Percentiles rank a stretch among this genome's conserved stretches.
phyloP scores from a whole-genome alignment of 257 asterid genomes.

The Fraxinus cuspidata region DNA sequence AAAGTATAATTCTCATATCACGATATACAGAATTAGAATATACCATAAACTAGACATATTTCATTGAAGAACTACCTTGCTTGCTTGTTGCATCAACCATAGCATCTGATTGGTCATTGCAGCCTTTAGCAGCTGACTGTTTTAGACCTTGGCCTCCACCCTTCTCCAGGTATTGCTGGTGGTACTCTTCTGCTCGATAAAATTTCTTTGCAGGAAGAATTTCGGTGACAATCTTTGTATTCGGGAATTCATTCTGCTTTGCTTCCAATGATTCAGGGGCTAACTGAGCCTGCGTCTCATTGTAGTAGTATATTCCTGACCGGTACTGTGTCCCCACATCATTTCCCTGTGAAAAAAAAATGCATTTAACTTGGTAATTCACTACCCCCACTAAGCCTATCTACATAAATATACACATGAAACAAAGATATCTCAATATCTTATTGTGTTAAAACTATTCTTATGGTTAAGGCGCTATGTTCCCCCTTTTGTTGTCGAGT shows the following conservation, averaged over 20 bases:
- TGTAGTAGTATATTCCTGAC: slow-evolving; percentile 75
- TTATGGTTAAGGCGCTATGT: not conserved
- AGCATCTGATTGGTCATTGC: slow-evolving; percentile 81
- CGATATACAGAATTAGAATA: not conserved
- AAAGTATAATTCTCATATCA: not conserved
- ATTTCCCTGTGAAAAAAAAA: slow-evolving; percentile 42
- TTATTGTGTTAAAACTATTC: not conserved
- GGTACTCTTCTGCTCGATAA: slow-evolving; percentile 82
- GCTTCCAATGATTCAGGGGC: slow-evolving; percentile 66
- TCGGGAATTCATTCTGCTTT: slow-evolving; percentile 49
- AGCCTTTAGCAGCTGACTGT: slow-evolving; percentile 83
- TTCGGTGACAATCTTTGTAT: slow-evolving; percentile 58
- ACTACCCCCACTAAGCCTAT: not conserved
- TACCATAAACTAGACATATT: not conserved
- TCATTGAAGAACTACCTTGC: not conserved
- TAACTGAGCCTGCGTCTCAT: slow-evolving; percentile 49
- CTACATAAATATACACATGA: not conserved
- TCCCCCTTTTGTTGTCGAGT: not conserved
- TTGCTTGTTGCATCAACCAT: slow-evolving; percentile 45
- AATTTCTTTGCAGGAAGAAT: slow-evolving; percentile 72
- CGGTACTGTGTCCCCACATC: slow-evolving; percentile 81
- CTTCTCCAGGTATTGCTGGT: slow-evolving; percentile 84
- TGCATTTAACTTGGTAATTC: not conserved
- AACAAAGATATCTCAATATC: not conserved
- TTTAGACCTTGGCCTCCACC: slow-evolving; percentile 58